Evolutionary conservation across 805 yeast genomes (phyloP).

Genomic region (Lipomyces mesembrius): DNA sequence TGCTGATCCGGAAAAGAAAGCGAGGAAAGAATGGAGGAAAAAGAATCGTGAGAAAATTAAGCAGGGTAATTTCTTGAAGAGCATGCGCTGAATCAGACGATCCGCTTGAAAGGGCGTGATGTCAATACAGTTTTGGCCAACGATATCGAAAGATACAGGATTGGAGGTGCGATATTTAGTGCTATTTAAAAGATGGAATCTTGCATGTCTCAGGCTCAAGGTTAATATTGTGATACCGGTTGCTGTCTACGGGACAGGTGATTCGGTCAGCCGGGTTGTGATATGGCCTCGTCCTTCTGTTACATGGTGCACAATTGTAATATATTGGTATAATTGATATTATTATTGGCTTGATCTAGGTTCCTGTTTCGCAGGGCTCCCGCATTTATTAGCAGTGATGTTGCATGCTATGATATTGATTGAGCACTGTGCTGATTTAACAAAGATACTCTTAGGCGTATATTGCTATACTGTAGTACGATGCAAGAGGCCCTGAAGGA

Average conservation of each 20-base stretch:
- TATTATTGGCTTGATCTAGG: background rate
- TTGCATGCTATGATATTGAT: background rate
- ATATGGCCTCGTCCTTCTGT: background rate
- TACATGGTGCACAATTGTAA: background rate
- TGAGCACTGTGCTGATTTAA: background rate
- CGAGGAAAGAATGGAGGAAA: conserved; percentile 71
- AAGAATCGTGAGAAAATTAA: conserved; percentile 73
- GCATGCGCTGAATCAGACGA: conserved; percentile 38
- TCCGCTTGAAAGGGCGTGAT: background rate
- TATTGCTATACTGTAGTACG: no score
- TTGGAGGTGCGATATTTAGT: background rate
- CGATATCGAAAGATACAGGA: background rate
- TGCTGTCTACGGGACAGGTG: background rate
- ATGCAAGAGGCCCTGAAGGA: no score
- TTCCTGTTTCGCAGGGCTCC: background rate
- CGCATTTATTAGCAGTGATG: background rate
- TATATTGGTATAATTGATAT: background rate
- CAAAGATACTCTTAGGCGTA: background rate
- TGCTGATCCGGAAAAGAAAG: conserved; percentile 64
- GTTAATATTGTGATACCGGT: background rate
- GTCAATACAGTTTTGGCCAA: background rate
- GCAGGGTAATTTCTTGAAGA: conserved; percentile 74
- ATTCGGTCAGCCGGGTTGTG: background rate
- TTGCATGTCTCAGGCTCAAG: background rate
- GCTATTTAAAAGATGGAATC: background rate